Conservation (phyloP, 176 grass and related monocot species). For the Oryza glaberrima region DNA sequence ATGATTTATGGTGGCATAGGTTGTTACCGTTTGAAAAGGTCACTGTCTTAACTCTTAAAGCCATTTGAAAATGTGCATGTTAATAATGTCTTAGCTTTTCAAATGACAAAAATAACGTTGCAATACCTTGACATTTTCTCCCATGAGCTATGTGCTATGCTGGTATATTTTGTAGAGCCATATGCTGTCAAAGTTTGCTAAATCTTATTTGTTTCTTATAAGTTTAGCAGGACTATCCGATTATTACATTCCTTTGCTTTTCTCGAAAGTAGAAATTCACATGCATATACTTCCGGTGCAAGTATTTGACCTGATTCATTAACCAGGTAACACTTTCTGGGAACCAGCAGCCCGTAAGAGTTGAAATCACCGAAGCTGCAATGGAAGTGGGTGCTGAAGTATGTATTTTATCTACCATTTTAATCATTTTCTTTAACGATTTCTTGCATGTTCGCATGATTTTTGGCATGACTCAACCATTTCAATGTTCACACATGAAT, state of each 20-base stretch:
- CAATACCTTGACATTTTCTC: not conserved
- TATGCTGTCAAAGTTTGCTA: not conserved
- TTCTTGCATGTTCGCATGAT: not conserved
- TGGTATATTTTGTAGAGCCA: not conserved
- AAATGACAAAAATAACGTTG: constrained; percentile 4
- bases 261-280: not conserved
- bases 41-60: not conserved
- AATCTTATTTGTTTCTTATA: not conserved
- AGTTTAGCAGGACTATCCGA: constrained; percentile 10
- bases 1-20: constrained; percentile 13
- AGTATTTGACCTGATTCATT: constrained; percentile 19
- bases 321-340: constrained; percentile 92
- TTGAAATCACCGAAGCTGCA: constrained; percentile 95
- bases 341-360: constrained; percentile 93
- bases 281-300: constrained; percentile 17
- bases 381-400: constrained; percentile 93
- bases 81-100: constrained; percentile 11
- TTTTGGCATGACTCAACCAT: constrained; percentile 3
- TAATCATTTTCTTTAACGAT: constrained; percentile 39
- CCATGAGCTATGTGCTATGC: constrained; percentile 4
- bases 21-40: not conserved
- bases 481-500: not conserved
- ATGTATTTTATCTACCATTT: constrained; percentile 41
- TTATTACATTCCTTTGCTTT: constrained; percentile 31
- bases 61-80: constrained; percentile 17